Percentiles rank a stretch among this genome's conserved stretches.
These are phyloP conservation scores for Potentilla sterilis DNA, from an alignment of 306 rosid species.

Conservation along the genomic window DNA sequence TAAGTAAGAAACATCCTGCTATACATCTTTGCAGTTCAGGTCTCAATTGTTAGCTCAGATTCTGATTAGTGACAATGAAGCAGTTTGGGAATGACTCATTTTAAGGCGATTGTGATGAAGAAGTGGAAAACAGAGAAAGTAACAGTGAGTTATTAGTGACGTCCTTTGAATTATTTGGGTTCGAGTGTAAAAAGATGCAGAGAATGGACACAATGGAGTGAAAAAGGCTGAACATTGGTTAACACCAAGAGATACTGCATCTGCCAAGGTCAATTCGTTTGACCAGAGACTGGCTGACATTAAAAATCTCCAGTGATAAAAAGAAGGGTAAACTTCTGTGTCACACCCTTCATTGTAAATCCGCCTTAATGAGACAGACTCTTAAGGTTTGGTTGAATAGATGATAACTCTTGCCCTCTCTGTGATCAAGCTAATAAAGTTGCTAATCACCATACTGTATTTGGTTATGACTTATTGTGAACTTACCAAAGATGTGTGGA, in stretches of 20 bases:
- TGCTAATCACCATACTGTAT: no score
- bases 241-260: background rate
- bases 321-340: no score
- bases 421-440: no score
- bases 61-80: conserved; percentile 53
- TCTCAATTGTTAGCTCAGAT: conserved; percentile 31
- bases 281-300: background rate
- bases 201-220: background rate
- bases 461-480: no score
- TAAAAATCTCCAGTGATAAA: background rate
- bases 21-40: conserved; percentile 37
- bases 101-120: background rate
- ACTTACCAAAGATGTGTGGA: no score
- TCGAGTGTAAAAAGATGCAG: background rate
- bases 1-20: conserved; percentile 33
- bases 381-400: no score
- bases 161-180: background rate
- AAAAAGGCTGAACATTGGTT: background rate
- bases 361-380: no score
- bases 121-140: background rate
- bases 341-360: no score
- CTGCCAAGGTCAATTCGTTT: background rate
- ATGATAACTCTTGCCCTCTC: no score
- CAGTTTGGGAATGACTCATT: background rate
- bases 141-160: background rate